These are phyloP conservation scores for Sarocladium kiliense DNA, from an alignment of 2,329 filamentous ascomycete species.

Conservation along the genomic window DNA sequence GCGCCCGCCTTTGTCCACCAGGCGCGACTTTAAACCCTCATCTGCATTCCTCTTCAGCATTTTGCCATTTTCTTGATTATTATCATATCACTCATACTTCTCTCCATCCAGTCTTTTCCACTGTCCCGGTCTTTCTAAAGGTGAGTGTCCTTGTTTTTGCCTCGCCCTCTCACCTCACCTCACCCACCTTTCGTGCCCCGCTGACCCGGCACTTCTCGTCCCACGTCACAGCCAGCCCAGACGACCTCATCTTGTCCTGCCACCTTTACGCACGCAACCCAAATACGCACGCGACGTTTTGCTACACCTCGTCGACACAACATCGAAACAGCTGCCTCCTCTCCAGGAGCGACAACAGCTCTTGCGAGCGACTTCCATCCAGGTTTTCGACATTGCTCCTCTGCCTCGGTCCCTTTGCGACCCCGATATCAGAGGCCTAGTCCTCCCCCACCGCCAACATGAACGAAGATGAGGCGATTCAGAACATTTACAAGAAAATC, in stretches of 20 bases:
- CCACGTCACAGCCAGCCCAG: conserved; percentile 2
- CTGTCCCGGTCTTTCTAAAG: background rate
- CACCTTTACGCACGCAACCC: background rate
- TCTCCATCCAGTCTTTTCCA: background rate
- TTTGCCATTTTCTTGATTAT: background rate
- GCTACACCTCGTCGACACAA: background rate
- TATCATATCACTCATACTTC: background rate
- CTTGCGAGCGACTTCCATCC: background rate
- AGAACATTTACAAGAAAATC: conserved; percentile 92
- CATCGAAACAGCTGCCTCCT: background rate
- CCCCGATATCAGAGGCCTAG: conserved; percentile 31
- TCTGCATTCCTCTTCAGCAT: conserved; percentile 1
- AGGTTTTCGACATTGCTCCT: background rate
- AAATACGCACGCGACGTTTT: background rate
- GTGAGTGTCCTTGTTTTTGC: conserved; percentile 7
- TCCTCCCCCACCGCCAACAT: conserved; percentile 40
- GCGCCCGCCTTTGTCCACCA: conserved; percentile 5
- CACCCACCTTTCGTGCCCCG: conserved; percentile 12
- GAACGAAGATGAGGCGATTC: conserved; percentile 61
- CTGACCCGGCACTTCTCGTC: conserved; percentile 7
- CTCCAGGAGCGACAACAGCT: background rate
- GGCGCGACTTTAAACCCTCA: background rate
- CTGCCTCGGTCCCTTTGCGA: conserved; percentile 23
- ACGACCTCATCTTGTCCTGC: background rate
- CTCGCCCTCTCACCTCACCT: conserved; percentile 9